A percentile compares a stretch with the other conserved stretches of the same genome.
phyloP scores from a whole-genome alignment of 352 stramenopile species.

The Globisporangium ultimum region DNA sequence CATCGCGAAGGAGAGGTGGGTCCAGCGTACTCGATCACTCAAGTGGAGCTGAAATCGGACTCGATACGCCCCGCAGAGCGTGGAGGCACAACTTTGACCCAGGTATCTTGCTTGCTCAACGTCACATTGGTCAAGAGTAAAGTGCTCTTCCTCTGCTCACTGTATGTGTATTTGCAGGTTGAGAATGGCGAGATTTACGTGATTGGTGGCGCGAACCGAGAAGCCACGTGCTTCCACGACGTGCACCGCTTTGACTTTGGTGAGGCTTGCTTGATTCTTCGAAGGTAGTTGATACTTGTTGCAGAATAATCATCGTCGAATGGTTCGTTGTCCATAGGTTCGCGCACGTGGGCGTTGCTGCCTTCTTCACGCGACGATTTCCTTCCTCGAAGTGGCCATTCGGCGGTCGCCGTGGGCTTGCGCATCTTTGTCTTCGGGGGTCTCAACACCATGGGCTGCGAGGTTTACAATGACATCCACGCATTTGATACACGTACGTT shows the following conservation, averaged over 20 bases:
- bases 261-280: slow-evolving; percentile 12
- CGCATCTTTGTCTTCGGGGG: slow-evolving; percentile 61
- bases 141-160: slow-evolving; percentile 1
- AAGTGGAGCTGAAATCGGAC: slow-evolving; percentile 3
- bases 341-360: slow-evolving; percentile 21
- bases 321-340: slow-evolving; percentile 5
- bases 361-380: slow-evolving; percentile 20
- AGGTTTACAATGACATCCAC: slow-evolving; percentile 57
- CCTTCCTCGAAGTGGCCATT: slow-evolving; percentile 59
- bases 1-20: not conserved
- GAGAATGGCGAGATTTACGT: slow-evolving; percentile 41
- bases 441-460: slow-evolving; percentile 31
- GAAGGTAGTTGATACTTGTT: not conserved
- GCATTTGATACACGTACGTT: slow-evolving; percentile 43
- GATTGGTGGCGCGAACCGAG: slow-evolving; percentile 56
- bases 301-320: not conserved
- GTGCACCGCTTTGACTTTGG: slow-evolving; percentile 54
- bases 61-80: slow-evolving; percentile 22
- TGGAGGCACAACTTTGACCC: slow-evolving; percentile 52
- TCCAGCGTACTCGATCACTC: not conserved
- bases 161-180: slow-evolving; percentile 10
- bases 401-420: slow-evolving; percentile 36
- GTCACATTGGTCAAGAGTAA: not conserved
- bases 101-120: slow-evolving; percentile 16
- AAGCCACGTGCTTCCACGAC: slow-evolving; percentile 49